Evolutionary conservation across 345 rosid species (phyloP).

Genomic region (Sonneratia caseolaris): DNA sequence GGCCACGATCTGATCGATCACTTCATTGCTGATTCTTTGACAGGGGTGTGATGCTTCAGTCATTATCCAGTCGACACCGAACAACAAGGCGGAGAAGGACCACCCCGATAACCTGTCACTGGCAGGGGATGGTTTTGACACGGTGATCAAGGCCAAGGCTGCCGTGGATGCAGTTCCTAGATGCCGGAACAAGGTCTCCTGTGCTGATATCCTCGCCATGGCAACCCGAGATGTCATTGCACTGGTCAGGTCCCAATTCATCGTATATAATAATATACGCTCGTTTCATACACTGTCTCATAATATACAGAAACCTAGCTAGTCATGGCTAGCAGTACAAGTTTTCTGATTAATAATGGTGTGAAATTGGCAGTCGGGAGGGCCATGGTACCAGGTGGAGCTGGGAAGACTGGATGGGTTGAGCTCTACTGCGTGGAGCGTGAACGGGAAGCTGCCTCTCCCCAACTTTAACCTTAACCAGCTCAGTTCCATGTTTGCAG

Average conservation of each 20-base stretch:
- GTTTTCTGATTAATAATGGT: too few relatives aligned
- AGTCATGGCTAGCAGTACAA: too few relatives aligned
- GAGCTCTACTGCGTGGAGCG: slow-evolving; percentile 43
- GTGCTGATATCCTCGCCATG: slow-evolving; percentile 75
- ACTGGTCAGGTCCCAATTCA: slow-evolving; percentile 24
- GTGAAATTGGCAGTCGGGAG: slow-evolving; percentile 36
- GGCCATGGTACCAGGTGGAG: slow-evolving; percentile 54
- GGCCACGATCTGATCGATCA: neutral
- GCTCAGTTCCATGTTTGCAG: slow-evolving; percentile 47
- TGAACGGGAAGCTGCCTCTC: slow-evolving; percentile 53
- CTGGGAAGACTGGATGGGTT: slow-evolving; percentile 74
- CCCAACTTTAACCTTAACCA: slow-evolving; percentile 39
- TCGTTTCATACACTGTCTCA: too few relatives aligned
- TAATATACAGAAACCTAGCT: too few relatives aligned
- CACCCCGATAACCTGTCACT: slow-evolving; percentile 68
- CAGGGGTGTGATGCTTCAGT: slow-evolving; percentile 86
- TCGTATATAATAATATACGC: neutral
- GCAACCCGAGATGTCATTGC: slow-evolving; percentile 70
- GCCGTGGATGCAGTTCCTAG: slow-evolving; percentile 40
- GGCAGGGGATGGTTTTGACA: slow-evolving; percentile 68
- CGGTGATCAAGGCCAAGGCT: slow-evolving; percentile 33
- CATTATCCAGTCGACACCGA: slow-evolving; percentile 34
- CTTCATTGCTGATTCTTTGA: neutral
- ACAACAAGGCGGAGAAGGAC: slow-evolving; percentile 69
- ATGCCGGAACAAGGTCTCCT: slow-evolving; percentile 62